A percentile compares a stretch with the other conserved stretches of the same genome.
Conservation (phyloP, 495 filamentous ascomycete species). For the Filosporella fistucella region DNA sequence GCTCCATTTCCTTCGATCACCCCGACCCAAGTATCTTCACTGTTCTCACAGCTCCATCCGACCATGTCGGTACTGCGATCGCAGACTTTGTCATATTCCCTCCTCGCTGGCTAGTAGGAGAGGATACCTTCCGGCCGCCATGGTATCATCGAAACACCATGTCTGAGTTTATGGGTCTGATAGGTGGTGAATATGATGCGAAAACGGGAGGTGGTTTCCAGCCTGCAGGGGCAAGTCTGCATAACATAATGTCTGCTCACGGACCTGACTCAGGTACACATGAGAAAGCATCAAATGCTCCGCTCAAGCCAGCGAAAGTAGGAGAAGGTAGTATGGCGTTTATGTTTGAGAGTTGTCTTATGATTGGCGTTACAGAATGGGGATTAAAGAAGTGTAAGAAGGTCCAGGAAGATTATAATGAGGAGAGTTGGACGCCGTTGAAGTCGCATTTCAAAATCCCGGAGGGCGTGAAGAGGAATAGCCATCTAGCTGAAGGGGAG, state of each 20-base stretch:
- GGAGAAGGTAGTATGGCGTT: conserved; percentile 57
- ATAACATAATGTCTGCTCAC: conserved; percentile 56
- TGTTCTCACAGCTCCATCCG: conserved; percentile 66
- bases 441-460: conserved; percentile 65
- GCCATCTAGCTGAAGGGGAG: conserved; percentile 13
- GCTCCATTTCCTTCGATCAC: conserved; percentile 72
- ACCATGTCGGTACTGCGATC: conserved; percentile 61
- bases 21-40: conserved; percentile 80
- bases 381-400: conserved; percentile 77
- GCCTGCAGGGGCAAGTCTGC: conserved; percentile 50
- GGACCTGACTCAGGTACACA: conserved; percentile 60
- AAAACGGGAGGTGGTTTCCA: conserved; percentile 54
- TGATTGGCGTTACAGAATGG: conserved; percentile 93
- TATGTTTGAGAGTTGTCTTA: conserved; percentile 69
- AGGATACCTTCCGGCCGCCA: conserved; percentile 76
- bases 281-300: conserved; percentile 58
- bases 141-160: conserved; percentile 84
- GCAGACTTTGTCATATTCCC: conserved; percentile 85
- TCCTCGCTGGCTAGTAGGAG: conserved; percentile 72
- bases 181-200: conserved; percentile 58
- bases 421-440: conserved; percentile 78
- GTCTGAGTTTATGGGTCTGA: conserved; percentile 80
- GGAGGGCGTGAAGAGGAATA: conserved; percentile 12
- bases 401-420: conserved; percentile 79
- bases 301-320: conserved; percentile 41